A percentile compares a stretch with the other conserved stretches of the same genome.
phyloP scores from a whole-genome alignment of 257 asterid genomes.

The Jaltomata sinuosa region DNA sequence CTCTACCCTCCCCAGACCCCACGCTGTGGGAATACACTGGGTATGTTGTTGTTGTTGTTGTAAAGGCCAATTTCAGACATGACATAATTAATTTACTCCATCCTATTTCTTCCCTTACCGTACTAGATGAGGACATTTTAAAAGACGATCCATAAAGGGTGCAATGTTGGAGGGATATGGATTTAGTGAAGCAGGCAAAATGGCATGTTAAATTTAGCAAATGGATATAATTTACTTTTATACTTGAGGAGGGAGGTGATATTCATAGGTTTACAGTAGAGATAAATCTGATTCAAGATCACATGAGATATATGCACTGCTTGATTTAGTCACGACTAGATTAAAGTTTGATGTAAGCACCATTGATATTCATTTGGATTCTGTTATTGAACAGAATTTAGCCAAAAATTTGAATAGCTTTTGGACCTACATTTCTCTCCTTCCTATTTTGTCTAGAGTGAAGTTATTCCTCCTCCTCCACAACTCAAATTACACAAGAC shows the following conservation, averaged over 20 bases:
- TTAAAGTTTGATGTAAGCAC: slow-evolving; percentile 24
- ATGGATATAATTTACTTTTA: no score
- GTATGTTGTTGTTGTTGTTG: no score
- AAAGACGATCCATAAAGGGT: no score
- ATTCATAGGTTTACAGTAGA: slow-evolving; percentile 65
- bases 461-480: background rate
- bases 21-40: no score
- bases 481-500: background rate
- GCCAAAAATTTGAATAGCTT: background rate
- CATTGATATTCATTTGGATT: slow-evolving; percentile 14
- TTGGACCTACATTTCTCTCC: background rate
- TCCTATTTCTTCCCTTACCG: no score
- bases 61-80: no score
- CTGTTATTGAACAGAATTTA: slow-evolving; percentile 14
- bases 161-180: no score
- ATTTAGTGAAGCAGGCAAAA: no score
- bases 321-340: slow-evolving; percentile 31
- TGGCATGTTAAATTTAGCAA: no score
- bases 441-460: background rate
- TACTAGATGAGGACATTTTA: no score
- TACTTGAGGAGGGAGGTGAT: slow-evolving; percentile 30
- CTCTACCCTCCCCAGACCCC: no score
- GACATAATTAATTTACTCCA: no score
- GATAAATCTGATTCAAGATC: slow-evolving; percentile 49
- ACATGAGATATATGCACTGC: slow-evolving; percentile 31